Conservation (phyloP, 108 stramenopile species). For the Nitzschia sp. region DNA sequence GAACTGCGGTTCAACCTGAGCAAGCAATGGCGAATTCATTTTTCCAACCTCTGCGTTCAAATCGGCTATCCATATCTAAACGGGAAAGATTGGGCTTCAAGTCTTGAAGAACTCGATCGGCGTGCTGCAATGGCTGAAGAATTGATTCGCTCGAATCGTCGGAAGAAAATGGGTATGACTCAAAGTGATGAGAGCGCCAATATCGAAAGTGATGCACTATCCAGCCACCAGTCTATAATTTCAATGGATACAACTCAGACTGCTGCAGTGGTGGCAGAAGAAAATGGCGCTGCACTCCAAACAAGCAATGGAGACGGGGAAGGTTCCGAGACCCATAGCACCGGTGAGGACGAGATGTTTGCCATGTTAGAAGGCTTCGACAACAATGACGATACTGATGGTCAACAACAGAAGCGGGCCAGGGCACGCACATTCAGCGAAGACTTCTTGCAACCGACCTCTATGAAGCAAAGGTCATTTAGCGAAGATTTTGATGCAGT, state of each 20-base stretch:
- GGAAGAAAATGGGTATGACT: slow-evolving; percentile 55
- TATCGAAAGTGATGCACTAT: slow-evolving; percentile 26
- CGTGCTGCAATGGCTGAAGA: slow-evolving; percentile 50
- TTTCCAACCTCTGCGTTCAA: slow-evolving; percentile 75
- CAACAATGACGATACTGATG: neutral
- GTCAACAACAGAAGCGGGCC: slow-evolving; percentile 1
- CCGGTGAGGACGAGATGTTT: slow-evolving; percentile 10
- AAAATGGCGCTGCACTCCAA: neutral
- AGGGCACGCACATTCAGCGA: slow-evolving; percentile 18
- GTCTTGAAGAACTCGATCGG: slow-evolving; percentile 61
- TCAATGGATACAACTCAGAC: neutral
- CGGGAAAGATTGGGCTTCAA: slow-evolving; percentile 61
- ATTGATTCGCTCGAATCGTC: slow-evolving; percentile 45
- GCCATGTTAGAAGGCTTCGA: slow-evolving; percentile 4
- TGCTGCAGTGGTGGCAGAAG: slow-evolving; percentile 4
- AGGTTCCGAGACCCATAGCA: neutral
- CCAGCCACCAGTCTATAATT: neutral
- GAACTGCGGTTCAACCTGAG: slow-evolving; percentile 64
- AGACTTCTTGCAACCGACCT: slow-evolving; percentile 21
- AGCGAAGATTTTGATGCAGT: slow-evolving; percentile 39
- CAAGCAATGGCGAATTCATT: slow-evolving; percentile 73
- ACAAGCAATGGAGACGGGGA: slow-evolving; percentile 13
- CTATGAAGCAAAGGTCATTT: slow-evolving; percentile 16
- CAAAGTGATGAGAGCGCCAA: slow-evolving; percentile 43
- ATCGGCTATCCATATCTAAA: slow-evolving; percentile 57